Conservation (phyloP, 1,139 yeast genomes). For the Meyerozyma sp. region DNA sequence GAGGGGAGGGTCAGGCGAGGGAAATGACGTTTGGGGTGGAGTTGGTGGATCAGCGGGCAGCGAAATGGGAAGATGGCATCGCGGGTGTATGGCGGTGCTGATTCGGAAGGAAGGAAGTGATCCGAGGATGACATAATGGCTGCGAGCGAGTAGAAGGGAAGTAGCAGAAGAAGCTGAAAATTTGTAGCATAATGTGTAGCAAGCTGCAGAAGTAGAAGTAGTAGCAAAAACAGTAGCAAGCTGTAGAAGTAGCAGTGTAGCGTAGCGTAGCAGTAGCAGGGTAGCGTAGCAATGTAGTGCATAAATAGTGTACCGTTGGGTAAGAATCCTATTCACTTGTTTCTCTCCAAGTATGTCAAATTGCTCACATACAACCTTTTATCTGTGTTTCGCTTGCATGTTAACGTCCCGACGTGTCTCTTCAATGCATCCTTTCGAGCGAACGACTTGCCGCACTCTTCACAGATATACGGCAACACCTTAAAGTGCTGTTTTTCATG, state of each 20-base stretch:
- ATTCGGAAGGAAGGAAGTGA: background rate
- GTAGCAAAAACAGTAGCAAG: too few relatives aligned
- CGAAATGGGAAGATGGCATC: background rate
- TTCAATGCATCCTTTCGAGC: constrained; percentile 78
- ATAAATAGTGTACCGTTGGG: too few relatives aligned
- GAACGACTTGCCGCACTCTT: constrained; percentile 73
- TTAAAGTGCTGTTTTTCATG: constrained; percentile 58
- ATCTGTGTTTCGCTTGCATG: constrained; percentile 65
- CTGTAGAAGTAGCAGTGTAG: too few relatives aligned
- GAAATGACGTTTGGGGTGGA: background rate
- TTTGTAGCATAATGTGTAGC: too few relatives aligned
- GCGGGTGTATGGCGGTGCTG: background rate
- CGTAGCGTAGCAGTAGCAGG: too few relatives aligned
- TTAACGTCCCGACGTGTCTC: constrained; percentile 65
- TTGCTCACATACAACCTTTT: constrained; percentile 37
- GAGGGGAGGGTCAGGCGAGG: background rate
- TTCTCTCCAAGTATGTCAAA: constrained; percentile 20
- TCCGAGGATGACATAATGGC: background rate
- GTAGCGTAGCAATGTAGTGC: too few relatives aligned
- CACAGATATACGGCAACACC: constrained; percentile 65
- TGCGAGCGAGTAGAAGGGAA: background rate
- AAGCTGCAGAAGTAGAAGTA: too few relatives aligned
- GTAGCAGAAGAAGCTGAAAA: background rate
- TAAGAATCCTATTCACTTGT: background rate
- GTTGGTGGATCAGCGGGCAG: background rate